Evolutionary conservation across 2,329 filamentous ascomycete genomes (phyloP).

Genomic region (Ceratocystis diversiconidia): DNA sequence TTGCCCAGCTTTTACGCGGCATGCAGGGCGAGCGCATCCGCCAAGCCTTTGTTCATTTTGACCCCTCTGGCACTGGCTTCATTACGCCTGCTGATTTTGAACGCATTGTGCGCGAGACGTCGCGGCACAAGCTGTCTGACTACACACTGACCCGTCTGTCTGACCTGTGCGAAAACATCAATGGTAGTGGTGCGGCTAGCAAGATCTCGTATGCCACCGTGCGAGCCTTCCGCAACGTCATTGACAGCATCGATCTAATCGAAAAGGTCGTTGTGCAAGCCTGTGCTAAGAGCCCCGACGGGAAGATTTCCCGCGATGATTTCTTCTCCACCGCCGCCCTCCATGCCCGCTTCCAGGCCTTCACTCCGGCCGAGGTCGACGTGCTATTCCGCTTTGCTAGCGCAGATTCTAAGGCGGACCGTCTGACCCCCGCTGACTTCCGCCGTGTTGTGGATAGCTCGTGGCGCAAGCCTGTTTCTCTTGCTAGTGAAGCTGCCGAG

Average conservation of each 20-base stretch:
- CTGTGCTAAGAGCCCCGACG: conserved; percentile 66
- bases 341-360: conserved; percentile 84
- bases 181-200: conserved; percentile 52
- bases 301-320: conserved; percentile 85
- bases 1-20: conserved; percentile 93
- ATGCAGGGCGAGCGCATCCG: conserved; percentile 91
- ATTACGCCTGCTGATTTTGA: conserved; percentile 94
- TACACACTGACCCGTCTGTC: conserved; percentile 82
- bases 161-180: conserved; percentile 64
- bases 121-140: conserved; percentile 92
- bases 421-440: conserved; percentile 71
- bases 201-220: conserved; percentile 98
- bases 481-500: conserved; percentile 23
- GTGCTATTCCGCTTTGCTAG: conserved; percentile 98
- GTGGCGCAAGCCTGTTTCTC: conserved; percentile 52
- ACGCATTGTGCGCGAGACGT: conserved; percentile 86
- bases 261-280: conserved; percentile 86
- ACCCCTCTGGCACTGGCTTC: conserved; percentile 83
- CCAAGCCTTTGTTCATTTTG: conserved; percentile 85
- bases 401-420: conserved; percentile 60
- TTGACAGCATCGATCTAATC: conserved; percentile 93
- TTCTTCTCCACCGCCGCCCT: conserved; percentile 89
- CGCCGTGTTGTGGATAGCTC: conserved; percentile 88
- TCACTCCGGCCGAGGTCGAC: conserved; percentile 97
- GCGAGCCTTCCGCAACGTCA: conserved; percentile 93